Evolutionary conservation across 2,329 filamentous ascomycete species (phyloP), one percentile per base, ranked within the genome.

Genomic region (Leptographium lundbergii): DNA sequence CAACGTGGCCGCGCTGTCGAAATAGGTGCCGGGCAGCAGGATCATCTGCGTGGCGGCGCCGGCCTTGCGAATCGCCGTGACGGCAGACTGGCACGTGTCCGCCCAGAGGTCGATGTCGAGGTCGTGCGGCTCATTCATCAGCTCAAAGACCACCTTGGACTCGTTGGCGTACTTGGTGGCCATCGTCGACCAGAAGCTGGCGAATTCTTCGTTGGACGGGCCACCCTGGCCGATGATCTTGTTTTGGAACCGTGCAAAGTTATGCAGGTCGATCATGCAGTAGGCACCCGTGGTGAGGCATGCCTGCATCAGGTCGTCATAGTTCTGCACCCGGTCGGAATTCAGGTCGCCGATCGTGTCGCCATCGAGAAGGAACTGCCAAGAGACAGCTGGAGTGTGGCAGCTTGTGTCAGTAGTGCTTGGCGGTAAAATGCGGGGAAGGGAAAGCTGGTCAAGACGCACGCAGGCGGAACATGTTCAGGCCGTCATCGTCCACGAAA

Each of bases 121-220:
- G 57, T 82, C 79, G 67, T 86, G 82, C 7, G 85, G 84, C 70
- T 85, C 85, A 70, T 88, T 88, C 84, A 88, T 87, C 52, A 88
- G 67, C 17, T 82, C 84, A 63, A 88, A 85, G 4, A 80, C 74
- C 29, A 88, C 70, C 61, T 78, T 81, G 45, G 74, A 67, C 56
- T 81, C 70, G 6, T 66, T 65, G 25, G 74, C 76, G 69, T 87
- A 88, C 66, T 81, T 81, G 1, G 70, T 73, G 1, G 85, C 84
- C 5, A 84, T 68, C 60, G 79, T 73, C 1, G 66, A 69, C 85
- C 85, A 88, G 6, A 87, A 69, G 50, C 71, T 72, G 4, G 75
- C 78, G 63, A 87, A 96, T 17, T 82, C 70, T 13, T 76, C 78
- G 66, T 86, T 77, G 0, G 76, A 77, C 0, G 83, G 82, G 0